Conservation (phyloP, 306 rosid species). For the Fagus crenata region DNA sequence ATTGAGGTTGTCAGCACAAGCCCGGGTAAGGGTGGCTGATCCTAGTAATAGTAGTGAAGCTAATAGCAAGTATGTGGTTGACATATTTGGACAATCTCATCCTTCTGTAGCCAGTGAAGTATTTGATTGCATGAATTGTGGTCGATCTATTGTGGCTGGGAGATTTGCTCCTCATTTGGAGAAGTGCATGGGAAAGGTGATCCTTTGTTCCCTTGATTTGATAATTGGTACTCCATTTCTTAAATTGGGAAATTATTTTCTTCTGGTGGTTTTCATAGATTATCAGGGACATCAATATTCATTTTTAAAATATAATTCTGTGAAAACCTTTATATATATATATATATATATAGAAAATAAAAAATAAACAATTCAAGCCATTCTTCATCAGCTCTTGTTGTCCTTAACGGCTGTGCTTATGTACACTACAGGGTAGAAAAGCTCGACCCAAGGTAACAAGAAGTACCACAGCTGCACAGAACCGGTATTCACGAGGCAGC, state of each 20-base stretch:
- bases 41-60: constrained; percentile 73
- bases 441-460: constrained; percentile 91
- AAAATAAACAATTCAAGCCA: neutral
- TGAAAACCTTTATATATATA: no score
- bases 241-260: neutral
- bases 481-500: constrained; percentile 64
- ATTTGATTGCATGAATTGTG: constrained; percentile 91
- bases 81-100: constrained; percentile 91
- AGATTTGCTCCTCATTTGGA: constrained; percentile 98
- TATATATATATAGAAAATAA: no score
- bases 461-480: constrained; percentile 83
- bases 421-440: constrained; percentile 77
- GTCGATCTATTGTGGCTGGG: constrained; percentile 81
- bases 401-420: constrained; percentile 2
- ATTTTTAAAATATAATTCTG: no score
- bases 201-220: constrained; percentile 12
- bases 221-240: constrained; percentile 3
- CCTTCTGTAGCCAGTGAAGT: constrained; percentile 83
- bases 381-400: neutral
- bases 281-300: no score
- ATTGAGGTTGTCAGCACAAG: constrained; percentile 80
- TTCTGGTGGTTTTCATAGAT: no score
- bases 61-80: constrained; percentile 82
- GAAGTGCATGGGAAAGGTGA: constrained; percentile 99
- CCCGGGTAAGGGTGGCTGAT: constrained; percentile 86